Conservation (phyloP, 2,329 filamentous ascomycete genomes). For the Exophiala sp. region DNA sequence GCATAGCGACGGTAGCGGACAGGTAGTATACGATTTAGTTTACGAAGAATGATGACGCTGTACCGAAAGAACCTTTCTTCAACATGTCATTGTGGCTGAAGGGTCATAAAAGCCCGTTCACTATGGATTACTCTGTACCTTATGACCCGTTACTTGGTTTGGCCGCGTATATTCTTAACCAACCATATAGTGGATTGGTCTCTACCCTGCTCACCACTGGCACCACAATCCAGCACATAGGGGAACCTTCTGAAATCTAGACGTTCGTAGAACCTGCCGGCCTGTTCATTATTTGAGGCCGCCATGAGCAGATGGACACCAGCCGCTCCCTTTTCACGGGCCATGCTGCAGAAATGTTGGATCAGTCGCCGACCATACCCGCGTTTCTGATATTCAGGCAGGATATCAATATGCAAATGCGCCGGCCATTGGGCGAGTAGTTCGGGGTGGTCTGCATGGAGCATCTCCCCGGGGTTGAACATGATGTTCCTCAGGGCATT, state of each 20-base stretch:
- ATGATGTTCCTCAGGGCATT: constrained; percentile 21
- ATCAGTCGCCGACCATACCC: constrained; percentile 25
- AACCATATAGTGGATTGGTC: constrained; percentile 20
- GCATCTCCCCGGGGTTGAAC: constrained; percentile 18
- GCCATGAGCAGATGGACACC: constrained; percentile 26
- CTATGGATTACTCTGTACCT: background rate
- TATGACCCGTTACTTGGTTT: too few relatives aligned
- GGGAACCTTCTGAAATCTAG: constrained; percentile 24
- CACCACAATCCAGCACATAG: constrained; percentile 19
- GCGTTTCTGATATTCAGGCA: constrained; percentile 18
- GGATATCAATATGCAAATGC: constrained; percentile 27
- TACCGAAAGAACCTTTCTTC: too few relatives aligned
- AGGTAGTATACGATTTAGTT: too few relatives aligned
- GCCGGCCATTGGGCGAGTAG: constrained; percentile 23
- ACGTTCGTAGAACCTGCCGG: constrained; percentile 22
- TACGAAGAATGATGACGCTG: too few relatives aligned
- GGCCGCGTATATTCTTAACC: constrained; percentile 22
- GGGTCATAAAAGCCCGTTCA: background rate
- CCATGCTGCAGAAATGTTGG: constrained; percentile 9
- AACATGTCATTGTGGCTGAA: too few relatives aligned
- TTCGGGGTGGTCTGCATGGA: constrained; percentile 18
- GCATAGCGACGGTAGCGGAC: too few relatives aligned
- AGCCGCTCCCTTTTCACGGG: constrained; percentile 1
- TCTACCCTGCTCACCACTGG: constrained; percentile 22
- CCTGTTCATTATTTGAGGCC: constrained; percentile 23